Evolutionary conservation across 345 rosid species (phyloP), one percentile per base, ranked within the genome.

Genomic region (Eucalyptus camaldulensis): DNA sequence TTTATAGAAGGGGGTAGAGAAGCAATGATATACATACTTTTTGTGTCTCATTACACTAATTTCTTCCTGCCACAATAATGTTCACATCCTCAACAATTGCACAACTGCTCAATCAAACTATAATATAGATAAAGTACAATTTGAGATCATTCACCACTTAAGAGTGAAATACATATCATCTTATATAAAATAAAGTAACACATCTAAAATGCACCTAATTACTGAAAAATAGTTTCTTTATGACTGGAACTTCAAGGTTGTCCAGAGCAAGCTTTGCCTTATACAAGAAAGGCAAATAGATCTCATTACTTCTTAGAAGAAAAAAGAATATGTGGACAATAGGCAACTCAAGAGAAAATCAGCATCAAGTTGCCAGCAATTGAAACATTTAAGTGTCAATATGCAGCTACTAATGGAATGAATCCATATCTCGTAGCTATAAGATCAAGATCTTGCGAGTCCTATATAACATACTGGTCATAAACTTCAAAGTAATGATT

Each of bases 21-120:
- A 54, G 60, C 27, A 54, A 54, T 54, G 25, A 4, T 54, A 54
- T 0, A 54, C 25, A 54, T 54, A 21, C 27, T 21, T 54, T 54
- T 22, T 0, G 5, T 21, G 60, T 8, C 27, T 54, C 11, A 8
- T 21, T 54, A 54, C 60, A 54, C 5, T 9, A 0, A 0, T 54
- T 54, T 54, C 27, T 54, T 54, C 60, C 25, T 3, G 12, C 27
- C 11, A 0, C 27, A 54, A 54, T 54, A 21, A 21, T 54, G 60
- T 54, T 22, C 12, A 0, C 12, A 54, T 54, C 25, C 60, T 54
- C 27, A 22, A 54, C 25, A 54, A 54, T 54, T 0, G 60, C 60
- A 21, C 25, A 54, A 22, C 60, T 54, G 10, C 25, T 54, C 60
- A 54, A 54, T 54, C 27, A 54, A 54, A 21, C 60, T 54, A 54